Evolutionary conservation across 345 rosid genomes (phyloP), one percentile per base, ranked within the genome.

Genomic region (Viola odorata): DNA sequence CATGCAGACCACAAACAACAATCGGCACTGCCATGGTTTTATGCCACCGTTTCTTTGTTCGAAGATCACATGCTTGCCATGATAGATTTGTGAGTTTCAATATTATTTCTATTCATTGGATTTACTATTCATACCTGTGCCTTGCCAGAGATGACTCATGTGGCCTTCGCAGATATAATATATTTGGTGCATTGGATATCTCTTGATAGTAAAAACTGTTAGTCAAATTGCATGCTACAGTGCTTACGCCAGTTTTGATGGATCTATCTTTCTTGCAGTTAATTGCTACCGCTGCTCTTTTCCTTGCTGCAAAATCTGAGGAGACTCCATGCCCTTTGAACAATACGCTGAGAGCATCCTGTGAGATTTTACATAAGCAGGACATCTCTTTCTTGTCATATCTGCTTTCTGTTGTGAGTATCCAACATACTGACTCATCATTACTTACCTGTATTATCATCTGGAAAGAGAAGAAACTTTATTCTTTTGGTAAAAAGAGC

Each of bases 261-360:
- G 63, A 41, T 48, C 16, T 70, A 49, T 8, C 8, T 72, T 45
- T 65, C 15, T 68, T 73, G 74, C 84, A 87, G 95, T 53, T 85
- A 70, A 80, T 87, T 68, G 87, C 95, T 38, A 80, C 88, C 51
- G 95, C 91, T 73, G 82, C 89, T 50, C 83, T 87, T 53, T 87
- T 87, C 75, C 85, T 87, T 49, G 80, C 91, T 70, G 81, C 95
- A 16, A 87, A 87, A 73, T 83, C 84, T 0, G 95, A 87, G 84
- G 95, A 87, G 85, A 87, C 95, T 14, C 80, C 95, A 13, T 84
- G 89, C 32, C 87, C 91, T 60, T 58, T 87, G 71, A 87, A 80
- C 67, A 74, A 80, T 69, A 82, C 85, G 12, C 38, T 85, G 75
- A 78, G 77, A 62, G 76, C 64, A 37, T 81, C 87, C 37, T 83